Conservation (phyloP, 805 yeast species). For the Yamadazyma akitaensis region DNA sequence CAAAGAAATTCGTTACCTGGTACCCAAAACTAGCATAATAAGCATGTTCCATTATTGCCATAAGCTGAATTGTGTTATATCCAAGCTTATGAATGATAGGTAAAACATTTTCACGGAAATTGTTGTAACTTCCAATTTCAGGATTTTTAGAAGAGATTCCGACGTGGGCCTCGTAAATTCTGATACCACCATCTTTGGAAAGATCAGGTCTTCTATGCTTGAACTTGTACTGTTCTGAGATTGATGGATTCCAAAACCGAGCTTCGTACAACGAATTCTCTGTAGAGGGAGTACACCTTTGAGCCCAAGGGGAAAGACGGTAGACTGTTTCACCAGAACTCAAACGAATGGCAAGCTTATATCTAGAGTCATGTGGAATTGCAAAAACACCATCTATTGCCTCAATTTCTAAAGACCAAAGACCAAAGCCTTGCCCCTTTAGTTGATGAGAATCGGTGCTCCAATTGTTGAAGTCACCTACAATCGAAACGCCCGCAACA, state of each 20-base stretch:
- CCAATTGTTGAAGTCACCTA: conserved; percentile 95
- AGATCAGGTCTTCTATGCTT: conserved; percentile 62
- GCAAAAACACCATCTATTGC: conserved; percentile 56
- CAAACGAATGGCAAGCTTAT: conserved; percentile 64
- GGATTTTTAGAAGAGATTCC: conserved; percentile 95
- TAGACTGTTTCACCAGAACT: conserved; percentile 70
- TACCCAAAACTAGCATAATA: conserved; percentile 98
- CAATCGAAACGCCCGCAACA: conserved; percentile 69
- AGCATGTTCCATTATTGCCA: conserved; percentile 99
- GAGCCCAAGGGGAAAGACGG: conserved; percentile 86
- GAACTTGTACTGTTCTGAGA: conserved; percentile 49
- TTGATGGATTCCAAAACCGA: conserved; percentile 84
- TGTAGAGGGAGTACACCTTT: conserved; percentile 71
- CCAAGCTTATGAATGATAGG: conserved; percentile 86
- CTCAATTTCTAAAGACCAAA: conserved; percentile 61
- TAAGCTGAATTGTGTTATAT: conserved; percentile 88
- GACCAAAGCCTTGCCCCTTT: conserved; percentile 61
- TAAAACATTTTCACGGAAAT: conserved; percentile 73
- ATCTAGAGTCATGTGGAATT: conserved; percentile 77
- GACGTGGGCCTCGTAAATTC: conserved; percentile 91
- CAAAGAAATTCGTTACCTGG: conserved; percentile 90
- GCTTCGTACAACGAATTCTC: conserved; percentile 68
- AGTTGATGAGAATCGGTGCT: conserved; percentile 52
- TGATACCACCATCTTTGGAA: conserved; percentile 41
- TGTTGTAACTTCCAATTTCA: conserved; percentile 76